Evolutionary conservation across 2,329 filamentous ascomycete genomes (phyloP), one percentile per base, ranked within the genome.

Genomic region (Spiromastix sp.): DNA sequence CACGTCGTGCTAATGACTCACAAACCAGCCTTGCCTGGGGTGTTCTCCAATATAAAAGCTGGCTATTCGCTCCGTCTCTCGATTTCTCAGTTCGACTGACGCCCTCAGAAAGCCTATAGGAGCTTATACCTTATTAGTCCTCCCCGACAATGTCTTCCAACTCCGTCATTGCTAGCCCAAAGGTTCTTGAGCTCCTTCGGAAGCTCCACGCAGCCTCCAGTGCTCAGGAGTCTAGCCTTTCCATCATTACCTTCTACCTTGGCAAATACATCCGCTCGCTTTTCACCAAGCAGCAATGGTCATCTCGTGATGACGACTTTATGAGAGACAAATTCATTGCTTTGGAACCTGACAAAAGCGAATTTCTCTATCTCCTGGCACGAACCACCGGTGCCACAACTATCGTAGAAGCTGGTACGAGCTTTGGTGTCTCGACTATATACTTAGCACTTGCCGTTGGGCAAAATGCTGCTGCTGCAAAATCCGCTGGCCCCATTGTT

Each of bases 371-470:
- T 49, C 66, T 70, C 12, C 59, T 79, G 0, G 48, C 66, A 2
- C 62, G 64, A 3, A 58, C 64, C 8, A 67, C 55, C 7, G 60
- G 64, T 2, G 73, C 74, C 1, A 58, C 56, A 2, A 64, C 63
- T 27, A 56, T 77, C 15, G 66, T 79, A 24, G 74, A 79, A 47
- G 73, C 71, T 0, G 75, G 74, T 1, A 79, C 75, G 0, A 71
- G 66, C 27, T 79, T 74, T 38, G 75, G 75, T 2, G 66, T 79
- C 1, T 74, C 68, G 37, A 78, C 74, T 0, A 74, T 79, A 29
- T 79, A 77, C 40, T 63, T 79, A 2, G 72, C 74, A 0, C 57
- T 78, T 2, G 75, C 72, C 0, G 70, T 72, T 0, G 61, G 61
- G 0, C 60, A 70, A 36, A 76, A 71, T 38, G 59, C 56, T 0